Percentiles rank a stretch among this genome's conserved stretches.
These are phyloP conservation scores for Elongisporangium senticosum DNA, from an alignment of 352 stramenopile genomes.

Conservation along the genomic window DNA sequence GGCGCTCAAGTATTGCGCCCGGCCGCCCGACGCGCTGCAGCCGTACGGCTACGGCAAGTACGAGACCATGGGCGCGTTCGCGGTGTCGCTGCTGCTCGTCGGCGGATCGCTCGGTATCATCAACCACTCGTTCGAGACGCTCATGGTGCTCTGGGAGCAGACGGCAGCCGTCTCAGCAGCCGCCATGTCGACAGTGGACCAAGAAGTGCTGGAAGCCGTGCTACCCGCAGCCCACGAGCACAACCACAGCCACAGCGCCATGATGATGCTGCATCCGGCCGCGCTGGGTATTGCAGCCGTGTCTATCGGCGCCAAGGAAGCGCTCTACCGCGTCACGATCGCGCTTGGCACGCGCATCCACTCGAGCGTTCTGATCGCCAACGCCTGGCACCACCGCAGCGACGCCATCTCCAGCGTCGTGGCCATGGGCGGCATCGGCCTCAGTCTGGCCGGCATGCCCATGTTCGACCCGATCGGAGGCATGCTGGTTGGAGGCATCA, in stretches of 20 bases:
- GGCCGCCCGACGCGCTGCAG: conserved; percentile 89
- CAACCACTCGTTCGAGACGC: conserved; percentile 56
- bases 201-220: conserved; percentile 27
- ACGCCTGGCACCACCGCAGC: conserved; percentile 93
- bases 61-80: conserved; percentile 62
- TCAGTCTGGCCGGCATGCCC: conserved; percentile 55
- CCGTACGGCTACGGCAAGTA: conserved; percentile 80
- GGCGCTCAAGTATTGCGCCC: conserved; percentile 82
- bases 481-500: conserved; percentile 68
- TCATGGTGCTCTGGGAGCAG: conserved; percentile 43
- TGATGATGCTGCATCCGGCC: conserved; percentile 40
- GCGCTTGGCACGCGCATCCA: conserved; percentile 85
- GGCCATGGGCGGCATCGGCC: conserved; percentile 53
- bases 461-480: conserved; percentile 64
- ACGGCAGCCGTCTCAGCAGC: conserved; percentile 10
- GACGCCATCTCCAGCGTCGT: conserved; percentile 81
- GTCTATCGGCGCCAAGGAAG: conserved; percentile 90
- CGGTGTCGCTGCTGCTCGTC: conserved; percentile 57
- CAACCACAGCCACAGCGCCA: conserved; percentile 9
- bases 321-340: conserved; percentile 89
- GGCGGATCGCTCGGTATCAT: conserved; percentile 63
- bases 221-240: conserved; percentile 15
- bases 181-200: conserved; percentile 26
- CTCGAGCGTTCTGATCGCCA: conserved; percentile 92
- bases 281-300: conserved; percentile 80